These are phyloP conservation scores for Exophiala bonariae DNA, from an alignment of 2,329 filamentous ascomycete species.

Conservation along the genomic window DNA sequence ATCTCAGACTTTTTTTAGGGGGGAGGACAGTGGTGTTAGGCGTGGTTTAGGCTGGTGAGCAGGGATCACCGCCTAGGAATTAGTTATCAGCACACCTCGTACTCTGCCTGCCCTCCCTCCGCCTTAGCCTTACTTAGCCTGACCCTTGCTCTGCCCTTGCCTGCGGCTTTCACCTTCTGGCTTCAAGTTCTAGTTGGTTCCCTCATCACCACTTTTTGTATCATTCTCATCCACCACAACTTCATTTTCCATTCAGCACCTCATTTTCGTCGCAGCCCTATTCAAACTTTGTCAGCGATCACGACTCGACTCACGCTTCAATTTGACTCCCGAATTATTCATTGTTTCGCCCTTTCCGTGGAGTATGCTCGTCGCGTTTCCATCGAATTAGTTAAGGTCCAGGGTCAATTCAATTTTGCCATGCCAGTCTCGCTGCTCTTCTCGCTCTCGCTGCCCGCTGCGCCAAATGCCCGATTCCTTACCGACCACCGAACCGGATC, in stretches of 20 bases:
- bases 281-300: conserved; percentile 42
- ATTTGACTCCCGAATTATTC: conserved; percentile 41
- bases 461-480: conserved; percentile 26
- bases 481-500: conserved; percentile 17
- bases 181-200: conserved; percentile 5
- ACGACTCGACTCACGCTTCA: conserved; percentile 35
- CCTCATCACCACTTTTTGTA: conserved; percentile 17
- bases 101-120: no score
- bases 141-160: not conserved
- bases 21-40: no score
- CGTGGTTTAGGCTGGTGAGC: no score
- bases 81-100: no score
- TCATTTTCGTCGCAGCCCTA: conserved; percentile 44
- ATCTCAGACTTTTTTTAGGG: no score
- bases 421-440: conserved; percentile 25
- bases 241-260: conserved; percentile 33
- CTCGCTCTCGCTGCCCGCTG: not conserved
- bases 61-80: no score
- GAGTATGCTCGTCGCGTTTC: conserved; percentile 25
- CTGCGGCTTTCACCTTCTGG: conserved; percentile 7
- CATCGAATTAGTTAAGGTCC: conserved; percentile 19
- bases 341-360: conserved; percentile 39
- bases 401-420: conserved; percentile 28
- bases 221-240: conserved; percentile 1
- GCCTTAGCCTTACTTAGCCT: no score